Evolutionary conservation across 768 basidiomycete genomes (phyloP).

Genomic region (Hericium alpestre): DNA sequence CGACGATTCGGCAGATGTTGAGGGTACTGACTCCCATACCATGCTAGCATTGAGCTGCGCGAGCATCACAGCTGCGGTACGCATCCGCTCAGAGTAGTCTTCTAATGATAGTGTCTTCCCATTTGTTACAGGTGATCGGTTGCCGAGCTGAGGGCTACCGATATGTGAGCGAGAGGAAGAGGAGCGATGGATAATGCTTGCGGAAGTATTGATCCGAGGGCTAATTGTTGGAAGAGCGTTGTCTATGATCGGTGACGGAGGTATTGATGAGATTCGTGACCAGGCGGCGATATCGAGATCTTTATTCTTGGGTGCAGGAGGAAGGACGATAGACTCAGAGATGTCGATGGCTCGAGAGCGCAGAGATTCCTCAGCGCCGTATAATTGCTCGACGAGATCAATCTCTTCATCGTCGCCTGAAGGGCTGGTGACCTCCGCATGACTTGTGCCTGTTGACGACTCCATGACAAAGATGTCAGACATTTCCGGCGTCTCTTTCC

Average conservation of each 20-base stretch:
- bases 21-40: conserved; percentile 39
- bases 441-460: not conserved
- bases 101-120: conserved; percentile 60
- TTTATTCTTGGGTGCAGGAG: conserved; percentile 75
- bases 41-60: conserved; percentile 86
- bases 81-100: conserved; percentile 97
- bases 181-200: not conserved
- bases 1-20: conserved; percentile 6
- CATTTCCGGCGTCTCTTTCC: conserved; percentile 15
- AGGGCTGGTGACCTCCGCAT: not conserved
- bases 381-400: conserved; percentile 93
- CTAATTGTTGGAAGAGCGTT: conserved; percentile 10
- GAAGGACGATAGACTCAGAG: conserved; percentile 76
- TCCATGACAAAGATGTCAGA: conserved; percentile 2
- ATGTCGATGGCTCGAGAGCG: conserved; percentile 65
- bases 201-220: not conserved
- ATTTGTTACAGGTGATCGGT: conserved; percentile 1
- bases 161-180: conserved; percentile 5
- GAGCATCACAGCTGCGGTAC: conserved; percentile 96
- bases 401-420: conserved; percentile 55
- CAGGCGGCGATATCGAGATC: conserved; percentile 81
- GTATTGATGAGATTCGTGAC: conserved; percentile 45
- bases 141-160: conserved; percentile 6
- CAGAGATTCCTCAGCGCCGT: conserved; percentile 67
- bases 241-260: conserved; percentile 34